Evolutionary conservation across 1,139 yeast genomes (phyloP).

Genomic region (Insectozyma bohioensis): DNA sequence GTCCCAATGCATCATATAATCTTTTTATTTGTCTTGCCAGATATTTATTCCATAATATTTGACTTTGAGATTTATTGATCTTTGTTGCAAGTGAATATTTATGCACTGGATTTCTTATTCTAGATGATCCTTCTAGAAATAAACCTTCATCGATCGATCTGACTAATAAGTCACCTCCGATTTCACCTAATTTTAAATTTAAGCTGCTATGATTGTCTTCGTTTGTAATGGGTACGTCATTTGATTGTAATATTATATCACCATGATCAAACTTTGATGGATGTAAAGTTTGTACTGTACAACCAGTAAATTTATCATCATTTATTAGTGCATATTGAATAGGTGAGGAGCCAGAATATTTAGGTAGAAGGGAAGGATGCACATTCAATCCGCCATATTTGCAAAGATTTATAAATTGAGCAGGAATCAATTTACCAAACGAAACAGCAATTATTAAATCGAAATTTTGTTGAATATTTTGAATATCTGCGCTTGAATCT

Average conservation of each 20-base stretch:
- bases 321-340: slow-evolving; percentile 76
- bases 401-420: slow-evolving; percentile 45
- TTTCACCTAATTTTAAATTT: slow-evolving; percentile 47
- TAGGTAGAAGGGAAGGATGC: slow-evolving; percentile 89
- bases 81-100: slow-evolving; percentile 60
- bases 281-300: slow-evolving; percentile 85
- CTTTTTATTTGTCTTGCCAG: slow-evolving; percentile 43
- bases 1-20: slow-evolving; percentile 57
- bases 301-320: slow-evolving; percentile 68
- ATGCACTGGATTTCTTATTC: background rate
- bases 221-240: slow-evolving; percentile 32
- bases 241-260: slow-evolving; percentile 60
- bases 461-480: slow-evolving; percentile 31
- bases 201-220: slow-evolving; percentile 46
- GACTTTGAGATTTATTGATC: slow-evolving; percentile 38
- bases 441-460: slow-evolving; percentile 86
- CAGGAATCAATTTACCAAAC: slow-evolving; percentile 79
- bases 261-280: slow-evolving; percentile 88
- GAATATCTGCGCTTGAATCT: slow-evolving; percentile 57
- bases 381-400: slow-evolving; percentile 78
- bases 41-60: slow-evolving; percentile 45
- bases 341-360: slow-evolving; percentile 88
- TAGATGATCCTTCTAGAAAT: slow-evolving; percentile 15
- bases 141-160: slow-evolving; percentile 38
- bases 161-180: slow-evolving; percentile 62